phyloP scores from a whole-genome alignment of 2,329 filamentous ascomycete species.

The Fusarium globosum region DNA sequence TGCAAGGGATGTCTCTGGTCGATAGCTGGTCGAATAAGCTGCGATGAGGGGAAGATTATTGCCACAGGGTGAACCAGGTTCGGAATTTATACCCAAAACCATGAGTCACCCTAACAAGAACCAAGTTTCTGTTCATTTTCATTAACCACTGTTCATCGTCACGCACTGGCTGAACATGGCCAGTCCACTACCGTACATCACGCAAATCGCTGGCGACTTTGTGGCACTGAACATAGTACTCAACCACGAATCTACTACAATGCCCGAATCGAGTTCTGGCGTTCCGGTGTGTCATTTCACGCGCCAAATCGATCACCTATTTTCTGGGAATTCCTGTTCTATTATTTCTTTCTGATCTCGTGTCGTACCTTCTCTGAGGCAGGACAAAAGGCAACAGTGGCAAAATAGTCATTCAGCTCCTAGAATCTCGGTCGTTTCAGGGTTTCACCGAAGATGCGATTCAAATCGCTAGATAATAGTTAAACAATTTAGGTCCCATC shows the following conservation, averaged over 20 bases:
- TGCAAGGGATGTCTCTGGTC: too few species aligned
- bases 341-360: too few species aligned
- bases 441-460: background rate
- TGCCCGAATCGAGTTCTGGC: too few species aligned
- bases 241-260: too few species aligned
- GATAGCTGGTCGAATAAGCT: background rate
- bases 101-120: too few species aligned
- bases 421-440: too few species aligned
- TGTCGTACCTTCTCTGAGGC: too few species aligned
- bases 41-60: fast-evolving
- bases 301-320: too few species aligned
- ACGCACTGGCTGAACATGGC: fast-evolving
- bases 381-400: too few species aligned
- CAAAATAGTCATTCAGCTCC: too few species aligned
- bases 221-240: background rate
- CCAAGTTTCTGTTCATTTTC: background rate
- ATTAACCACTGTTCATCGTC: background rate
- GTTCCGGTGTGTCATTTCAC: too few species aligned
- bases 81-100: background rate
- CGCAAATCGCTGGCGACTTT: background rate
- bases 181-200: fast-evolving
- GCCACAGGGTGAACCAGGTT: fast-evolving
- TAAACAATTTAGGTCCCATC: fast-evolving
- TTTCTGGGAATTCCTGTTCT: too few species aligned
- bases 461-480: fast-evolving